Percentiles rank a stretch among this genome's conserved stretches.
Evolutionary conservation across 2,329 filamentous ascomycete species (phyloP).

Genomic region (Ophiostoma triangulosporum): DNA sequence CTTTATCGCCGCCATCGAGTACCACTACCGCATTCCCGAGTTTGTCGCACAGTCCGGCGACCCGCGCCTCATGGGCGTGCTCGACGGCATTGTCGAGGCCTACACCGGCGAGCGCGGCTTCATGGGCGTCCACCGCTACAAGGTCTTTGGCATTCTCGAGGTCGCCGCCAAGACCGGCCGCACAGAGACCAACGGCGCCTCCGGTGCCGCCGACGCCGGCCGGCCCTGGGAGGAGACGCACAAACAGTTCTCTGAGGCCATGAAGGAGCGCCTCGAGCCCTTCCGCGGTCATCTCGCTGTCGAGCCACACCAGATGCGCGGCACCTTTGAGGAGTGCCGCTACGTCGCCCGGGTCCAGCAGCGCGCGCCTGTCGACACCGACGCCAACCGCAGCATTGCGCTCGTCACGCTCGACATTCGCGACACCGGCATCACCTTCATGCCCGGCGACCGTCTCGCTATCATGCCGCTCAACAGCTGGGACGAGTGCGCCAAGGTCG

Average conservation of each 20-base stretch:
- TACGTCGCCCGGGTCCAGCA: slow-evolving; percentile 32
- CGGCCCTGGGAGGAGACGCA: slow-evolving; percentile 35
- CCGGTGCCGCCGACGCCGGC: slow-evolving; percentile 28
- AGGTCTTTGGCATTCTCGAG: slow-evolving; percentile 42
- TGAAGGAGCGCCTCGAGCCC: slow-evolving; percentile 39
- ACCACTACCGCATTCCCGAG: slow-evolving; percentile 39
- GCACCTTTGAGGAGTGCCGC: slow-evolving; percentile 40
- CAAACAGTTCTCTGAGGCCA: slow-evolving; percentile 31
- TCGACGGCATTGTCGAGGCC: slow-evolving; percentile 41
- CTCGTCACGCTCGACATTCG: slow-evolving; percentile 38
- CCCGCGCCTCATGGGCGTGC: slow-evolving; percentile 34
- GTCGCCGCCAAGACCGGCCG: slow-evolving; percentile 39
- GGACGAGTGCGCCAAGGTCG: slow-evolving; percentile 41
- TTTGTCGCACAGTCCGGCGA: slow-evolving; percentile 38
- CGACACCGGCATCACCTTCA: slow-evolving; percentile 39
- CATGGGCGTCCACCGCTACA: slow-evolving; percentile 43
- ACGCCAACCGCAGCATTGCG: slow-evolving; percentile 25
- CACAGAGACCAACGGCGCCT: slow-evolving; percentile 37
- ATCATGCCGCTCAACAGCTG: slow-evolving; percentile 42
- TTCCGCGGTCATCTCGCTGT: slow-evolving; percentile 31
- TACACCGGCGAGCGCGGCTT: slow-evolving; percentile 42
- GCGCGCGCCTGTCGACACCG: slow-evolving; percentile 32
- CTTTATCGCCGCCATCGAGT: slow-evolving; percentile 41
- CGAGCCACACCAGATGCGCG: slow-evolving; percentile 40
- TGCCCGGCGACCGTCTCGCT: slow-evolving; percentile 38